These are phyloP conservation scores for Coniochaeta prunicola DNA, from an alignment of 2,329 filamentous ascomycete genomes.

Conservation along the genomic window DNA sequence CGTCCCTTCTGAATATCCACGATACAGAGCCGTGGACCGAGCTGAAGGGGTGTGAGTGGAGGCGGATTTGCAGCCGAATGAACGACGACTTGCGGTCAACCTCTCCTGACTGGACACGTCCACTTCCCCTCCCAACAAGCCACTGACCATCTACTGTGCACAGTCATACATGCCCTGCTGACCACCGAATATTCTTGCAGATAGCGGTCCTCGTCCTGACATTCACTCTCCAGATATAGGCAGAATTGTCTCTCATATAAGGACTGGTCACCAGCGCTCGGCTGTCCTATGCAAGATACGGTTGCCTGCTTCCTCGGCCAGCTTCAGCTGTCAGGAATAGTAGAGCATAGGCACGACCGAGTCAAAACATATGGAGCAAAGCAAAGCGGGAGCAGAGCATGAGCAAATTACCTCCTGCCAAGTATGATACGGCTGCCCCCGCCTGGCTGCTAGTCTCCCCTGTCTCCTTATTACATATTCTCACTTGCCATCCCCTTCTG, in stretches of 20 bases:
- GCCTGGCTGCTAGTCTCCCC: background rate
- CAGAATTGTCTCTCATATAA: background rate
- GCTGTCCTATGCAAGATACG: too few species aligned
- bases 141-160: background rate
- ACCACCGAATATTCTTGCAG: background rate
- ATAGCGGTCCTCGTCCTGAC: background rate
- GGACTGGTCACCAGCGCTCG: background rate
- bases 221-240: background rate
- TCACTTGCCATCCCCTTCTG: background rate
- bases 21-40: background rate
- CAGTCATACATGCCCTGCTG: background rate
- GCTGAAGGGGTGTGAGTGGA: background rate
- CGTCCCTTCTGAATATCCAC: background rate
- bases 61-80: background rate
- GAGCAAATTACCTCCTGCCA: background rate
- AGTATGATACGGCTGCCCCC: background rate
- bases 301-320: too few species aligned
- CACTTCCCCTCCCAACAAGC: background rate
- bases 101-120: background rate
- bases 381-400: background rate
- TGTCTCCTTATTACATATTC: background rate
- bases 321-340: background rate
- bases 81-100: background rate
- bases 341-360: background rate
- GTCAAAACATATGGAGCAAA: background rate